Evolutionary conservation across 345 rosid species (phyloP).

Genomic region (Ceriops zippeliana): DNA sequence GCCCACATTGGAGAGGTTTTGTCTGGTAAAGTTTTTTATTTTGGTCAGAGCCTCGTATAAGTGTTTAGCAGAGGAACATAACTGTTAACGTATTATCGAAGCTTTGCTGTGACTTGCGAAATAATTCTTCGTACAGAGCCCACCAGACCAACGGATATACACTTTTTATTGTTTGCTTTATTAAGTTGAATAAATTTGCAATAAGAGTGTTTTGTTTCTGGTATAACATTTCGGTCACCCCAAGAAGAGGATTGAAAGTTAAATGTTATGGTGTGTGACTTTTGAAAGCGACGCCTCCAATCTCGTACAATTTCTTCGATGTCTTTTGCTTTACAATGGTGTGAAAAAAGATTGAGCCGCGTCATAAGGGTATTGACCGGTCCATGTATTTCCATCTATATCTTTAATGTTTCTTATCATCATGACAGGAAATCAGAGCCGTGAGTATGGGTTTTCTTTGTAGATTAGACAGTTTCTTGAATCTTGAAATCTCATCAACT

Average conservation of each 20-base stretch:
- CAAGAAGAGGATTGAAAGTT: background rate
- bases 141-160: no score
- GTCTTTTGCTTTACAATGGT: conserved; percentile 25
- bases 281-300: conserved; percentile 23
- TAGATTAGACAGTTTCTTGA: conserved; percentile 10
- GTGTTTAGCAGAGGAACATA: conserved; percentile 1
- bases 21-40: background rate
- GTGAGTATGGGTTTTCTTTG: background rate
- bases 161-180: background rate
- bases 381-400: background rate
- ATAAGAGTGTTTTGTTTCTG: no score
- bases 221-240: background rate
- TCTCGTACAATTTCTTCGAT: background rate
- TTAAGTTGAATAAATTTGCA: no score
- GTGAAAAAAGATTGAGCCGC: conserved; percentile 7
- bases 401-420: background rate
- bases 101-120: background rate
- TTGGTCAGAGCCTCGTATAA: no score
- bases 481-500: no score
- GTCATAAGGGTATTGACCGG: background rate
- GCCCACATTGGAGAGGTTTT: background rate
- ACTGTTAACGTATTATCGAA: background rate
- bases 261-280: conserved; percentile 9
- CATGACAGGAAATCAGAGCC: no score
- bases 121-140: background rate